Base-by-base conservation (phyloP, 2,329 filamentous ascomycete genomes). In the Neonectria ditissima region DNA sequence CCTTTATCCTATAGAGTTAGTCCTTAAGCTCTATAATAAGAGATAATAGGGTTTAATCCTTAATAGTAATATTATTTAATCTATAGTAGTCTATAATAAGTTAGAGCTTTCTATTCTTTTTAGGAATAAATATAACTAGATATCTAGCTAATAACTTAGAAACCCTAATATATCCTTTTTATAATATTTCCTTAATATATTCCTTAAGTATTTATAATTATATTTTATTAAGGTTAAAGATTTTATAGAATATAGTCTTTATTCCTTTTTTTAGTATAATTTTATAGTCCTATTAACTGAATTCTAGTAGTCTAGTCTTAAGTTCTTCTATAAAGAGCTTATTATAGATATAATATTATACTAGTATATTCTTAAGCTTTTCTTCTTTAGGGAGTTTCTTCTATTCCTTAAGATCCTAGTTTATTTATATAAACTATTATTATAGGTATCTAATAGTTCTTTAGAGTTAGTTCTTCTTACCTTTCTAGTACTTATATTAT, bases 51-150 rank as follows among this genome's bases (percentile, higher is more conserved):
- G 45, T 64, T 24, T 48, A 44, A 53, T 74, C 63, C 52, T 77
- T 77, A 45, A 70, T 65, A 41, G 41, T 75, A 54, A 74, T 55
- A 14, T 51, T 62, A 62, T 76, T 76, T 28, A 77, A 50, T 18
- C 28, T 44, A 51, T 51, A 43, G 10, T 41, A 60, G 5, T 55
- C 7, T 24, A 51, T 43, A 55, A 32, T 37, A 44, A 76, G 45
- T 10, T 61, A 52, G 20, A 75, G 62, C 41, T 61, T 62, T 3
- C 44, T 55, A 55, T 69, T 63, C 55, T 65, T 67, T 37, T 73
- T 70, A 18, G 43, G 20, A 5, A 41, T 44, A 26, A 44, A 44
- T 44, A 24, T 24, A 14, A 44, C 10, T 44, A 16, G 18, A 16
- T 44, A 44, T 4, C 14, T 10, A 24, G 14, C 7, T 14, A 11